Conservation (phyloP, 805 yeast genomes). For the Dipodascopsis uninucleata region DNA sequence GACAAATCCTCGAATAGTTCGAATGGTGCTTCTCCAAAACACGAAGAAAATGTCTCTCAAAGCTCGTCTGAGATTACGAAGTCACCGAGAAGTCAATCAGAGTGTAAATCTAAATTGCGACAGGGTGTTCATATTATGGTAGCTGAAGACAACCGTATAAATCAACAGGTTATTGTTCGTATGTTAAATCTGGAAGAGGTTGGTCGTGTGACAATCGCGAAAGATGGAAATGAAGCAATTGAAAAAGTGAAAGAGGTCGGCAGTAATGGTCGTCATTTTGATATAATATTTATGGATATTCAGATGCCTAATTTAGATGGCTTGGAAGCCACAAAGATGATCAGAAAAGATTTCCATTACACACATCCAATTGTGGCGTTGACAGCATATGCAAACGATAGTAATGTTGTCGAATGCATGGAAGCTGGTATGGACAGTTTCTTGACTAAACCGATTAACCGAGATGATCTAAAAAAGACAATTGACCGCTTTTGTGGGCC, state of each 20-base stretch:
- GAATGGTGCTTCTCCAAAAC: no score
- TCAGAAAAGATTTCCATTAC: slow-evolving; percentile 60
- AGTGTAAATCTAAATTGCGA: no score
- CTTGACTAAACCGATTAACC: slow-evolving; percentile 79
- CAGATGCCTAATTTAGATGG: slow-evolving; percentile 97
- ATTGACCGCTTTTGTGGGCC: slow-evolving; percentile 44
- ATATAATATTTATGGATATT: slow-evolving; percentile 90
- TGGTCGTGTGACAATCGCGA: slow-evolving; percentile 66
- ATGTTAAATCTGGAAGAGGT: slow-evolving; percentile 86
- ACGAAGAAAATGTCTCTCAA: no score
- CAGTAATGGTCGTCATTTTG: slow-evolving; percentile 41
- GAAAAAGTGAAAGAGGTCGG: slow-evolving; percentile 53
- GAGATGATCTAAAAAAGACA: slow-evolving; percentile 61
- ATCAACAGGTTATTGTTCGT: slow-evolving; percentile 87
- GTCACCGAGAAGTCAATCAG: no score
- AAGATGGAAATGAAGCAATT: slow-evolving; percentile 89
- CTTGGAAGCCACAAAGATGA: slow-evolving; percentile 69
- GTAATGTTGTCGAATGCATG: slow-evolving; percentile 79
- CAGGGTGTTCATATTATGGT: slow-evolving; percentile 65
- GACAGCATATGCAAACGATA: slow-evolving; percentile 92
- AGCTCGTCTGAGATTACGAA: no score
- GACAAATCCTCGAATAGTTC: no score
- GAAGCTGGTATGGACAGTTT: slow-evolving; percentile 93
- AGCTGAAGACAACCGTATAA: slow-evolving; percentile 91
- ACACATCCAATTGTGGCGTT: slow-evolving; percentile 82